A percentile compares a stretch with the other conserved stretches of the same genome.
These are phyloP conservation scores for Cenococcum geophilum DNA, from an alignment of 495 filamentous ascomycete species.

Conservation along the genomic window DNA sequence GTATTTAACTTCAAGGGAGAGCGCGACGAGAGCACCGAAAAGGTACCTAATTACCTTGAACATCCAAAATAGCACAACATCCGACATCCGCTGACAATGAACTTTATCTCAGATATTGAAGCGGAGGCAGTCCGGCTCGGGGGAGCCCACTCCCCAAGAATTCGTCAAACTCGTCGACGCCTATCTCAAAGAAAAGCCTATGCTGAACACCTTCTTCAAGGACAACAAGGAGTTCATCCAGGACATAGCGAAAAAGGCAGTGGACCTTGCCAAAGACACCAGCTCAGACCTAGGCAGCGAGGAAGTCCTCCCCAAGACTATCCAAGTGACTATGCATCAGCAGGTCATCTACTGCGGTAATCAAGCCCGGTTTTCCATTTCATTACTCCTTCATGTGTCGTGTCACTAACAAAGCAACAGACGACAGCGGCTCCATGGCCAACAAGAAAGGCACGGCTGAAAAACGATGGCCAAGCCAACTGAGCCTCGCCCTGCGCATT, in stretches of 20 bases:
- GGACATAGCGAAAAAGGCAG: not conserved
- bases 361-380: constrained; percentile 1
- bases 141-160: not conserved
- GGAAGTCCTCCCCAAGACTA: constrained; percentile 21
- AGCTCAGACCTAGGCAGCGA: not conserved
- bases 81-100: too few species aligned
- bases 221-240: not conserved
- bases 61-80: too few species aligned
- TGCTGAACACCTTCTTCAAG: too few species aligned
- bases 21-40: too few species aligned
- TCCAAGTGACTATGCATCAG: constrained; percentile 19
- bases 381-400: not conserved
- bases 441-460: constrained; percentile 3
- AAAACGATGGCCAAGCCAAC: constrained; percentile 22
- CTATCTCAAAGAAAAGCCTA: too few species aligned
- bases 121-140: not conserved
- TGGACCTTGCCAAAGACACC: not conserved
- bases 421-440: too few species aligned
- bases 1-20: too few species aligned
- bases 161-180: too few species aligned
- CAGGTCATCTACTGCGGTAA: constrained; percentile 29
- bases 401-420: too few species aligned
- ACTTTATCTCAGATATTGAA: too few species aligned
- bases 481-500: constrained; percentile 16
- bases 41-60: too few species aligned